Base-by-base conservation (phyloP, 208 protist species). In the Crithidia mellificae region DNA sequence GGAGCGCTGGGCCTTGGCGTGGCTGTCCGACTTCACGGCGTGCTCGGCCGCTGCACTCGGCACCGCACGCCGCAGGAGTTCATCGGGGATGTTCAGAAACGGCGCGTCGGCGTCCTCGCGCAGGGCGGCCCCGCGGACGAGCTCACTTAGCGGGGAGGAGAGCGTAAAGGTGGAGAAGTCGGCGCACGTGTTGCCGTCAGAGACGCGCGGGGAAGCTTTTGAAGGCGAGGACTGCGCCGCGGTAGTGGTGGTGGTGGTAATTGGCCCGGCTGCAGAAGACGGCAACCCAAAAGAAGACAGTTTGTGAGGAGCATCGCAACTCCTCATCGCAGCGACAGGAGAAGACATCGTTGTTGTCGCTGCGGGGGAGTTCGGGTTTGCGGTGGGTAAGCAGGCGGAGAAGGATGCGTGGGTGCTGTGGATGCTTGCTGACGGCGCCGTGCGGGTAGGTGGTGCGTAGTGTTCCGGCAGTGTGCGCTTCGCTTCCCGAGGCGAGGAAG, bases 121-220 rank as follows among this genome's bases (percentile, higher is more conserved):
- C 24, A 61, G 27, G 0, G 56, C 58, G 20, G 69, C 83, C 34
- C 76, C 74, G 24, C 72, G 74, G 38, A 83, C 30, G 46, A 81
- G 30, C 36, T 68, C 68, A 55, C 34, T 30, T 0, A 70, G 50
- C 32, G 44, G 47, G 0, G 68, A 50, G 0, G 44, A 51, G 24
- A 62, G 59, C 32, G 20, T 11, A 0, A 34, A 24, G 32, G 59
- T 20, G 34, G 47, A 22, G 32, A 46, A 32, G 47, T 46, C 47
- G 0, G 6, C 32, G 47, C 47, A 12, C 22, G 11, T 47, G 39
- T n/a, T 55, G 30, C 20, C 9, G 20, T 11, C 34, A 12, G 34
- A 38, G 7, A 12, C 34, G 34, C 11, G 34, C 34, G 11, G 19
- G 34, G 17, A 17, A 14, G 22, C 17, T 46, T 29, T 46, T 32